A percentile compares a stretch with the other conserved stretches of the same genome.
Evolutionary conservation across 1,284 basidiomycete species (phyloP).

Genomic region (Tetrapyrgos nigripes): DNA sequence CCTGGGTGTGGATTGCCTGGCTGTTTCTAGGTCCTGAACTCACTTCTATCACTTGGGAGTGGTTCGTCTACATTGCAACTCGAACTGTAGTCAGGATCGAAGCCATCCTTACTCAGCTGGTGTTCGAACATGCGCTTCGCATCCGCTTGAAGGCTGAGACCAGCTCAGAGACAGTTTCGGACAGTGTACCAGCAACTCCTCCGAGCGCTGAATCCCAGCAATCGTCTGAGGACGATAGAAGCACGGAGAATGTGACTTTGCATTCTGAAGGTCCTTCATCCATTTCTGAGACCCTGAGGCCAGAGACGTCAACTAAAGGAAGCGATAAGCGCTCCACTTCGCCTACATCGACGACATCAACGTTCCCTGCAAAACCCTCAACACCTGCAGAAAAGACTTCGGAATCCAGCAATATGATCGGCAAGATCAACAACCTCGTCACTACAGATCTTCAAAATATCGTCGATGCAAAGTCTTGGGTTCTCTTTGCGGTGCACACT

Average conservation of each 20-base stretch:
- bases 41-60: conserved; percentile 43
- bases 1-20: conserved; percentile 52
- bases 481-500: conserved; percentile 23
- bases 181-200: conserved; percentile 1
- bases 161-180: conserved; percentile 6
- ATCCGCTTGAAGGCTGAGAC: conserved; percentile 67
- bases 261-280: conserved; percentile 2
- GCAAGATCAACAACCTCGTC: conserved; percentile 47
- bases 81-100: conserved; percentile 60
- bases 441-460: conserved; percentile 30
- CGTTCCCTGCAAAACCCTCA: background rate
- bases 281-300: conserved; percentile 25
- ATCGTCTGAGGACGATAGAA: conserved; percentile 16
- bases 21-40: conserved; percentile 40
- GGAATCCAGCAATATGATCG: conserved; percentile 36
- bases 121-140: conserved; percentile 75
- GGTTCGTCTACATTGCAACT: conserved; percentile 56
- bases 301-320: conserved; percentile 33
- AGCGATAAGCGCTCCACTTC: conserved; percentile 14
- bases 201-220: background rate
- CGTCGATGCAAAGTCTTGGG: conserved; percentile 23
- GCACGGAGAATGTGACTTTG: conserved; percentile 18
- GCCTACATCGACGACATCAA: conserved; percentile 1
- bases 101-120: conserved; percentile 69
- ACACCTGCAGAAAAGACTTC: background rate